Base-by-base conservation (phyloP, 805 yeast species). In the Yarrowia deformans region DNA sequence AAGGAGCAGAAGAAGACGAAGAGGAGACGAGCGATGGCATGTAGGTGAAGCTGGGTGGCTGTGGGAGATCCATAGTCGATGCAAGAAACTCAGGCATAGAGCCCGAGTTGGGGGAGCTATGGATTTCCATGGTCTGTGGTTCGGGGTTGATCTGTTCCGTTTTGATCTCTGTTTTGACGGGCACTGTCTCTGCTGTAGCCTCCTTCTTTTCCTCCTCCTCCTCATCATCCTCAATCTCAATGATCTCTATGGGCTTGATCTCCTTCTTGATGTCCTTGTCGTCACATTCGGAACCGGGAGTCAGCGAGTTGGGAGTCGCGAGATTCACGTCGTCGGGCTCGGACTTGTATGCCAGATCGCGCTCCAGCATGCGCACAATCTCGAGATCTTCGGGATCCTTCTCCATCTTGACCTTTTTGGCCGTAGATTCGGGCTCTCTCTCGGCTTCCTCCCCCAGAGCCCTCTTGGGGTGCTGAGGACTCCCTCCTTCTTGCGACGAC, bases 271-370 rank as follows among this genome's bases (percentile, higher is more conserved):
- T 9, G n/a, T 42, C 63, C 63, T 58, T 43, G 8, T 58, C 63
- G n/a, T 42, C 66, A 8, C 66, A 60, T 13, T 60, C 66, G 14
- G 66, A 60, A 19, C 66, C 66, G 45, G 66, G 66, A 8, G 66
- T 60, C 42, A 60, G 42, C 2, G 52, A 45, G 52, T 60, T 60
- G 16, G 66, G 66, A 18, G 66, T 60, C 52, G 66, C 66, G 18
- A 60, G 40, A 45, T 29, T 34, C 32, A 60, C 66, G 18, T 60
- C 66, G 18, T 60, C 66, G 34, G 42, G 66, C 42, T 58, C 64
- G 40, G 50, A 43, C 35, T 58, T 58, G 50, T 32, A 43, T 18
- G 42, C 52, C 13, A 60, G 19, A 32, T 60, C 66, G 14, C 52
- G 32, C 42, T 60, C 66, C 40, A 60, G 42, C 52, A 60, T 45